A percentile compares a stretch with the other conserved stretches of the same genome.
Evolutionary conservation across 345 rosid genomes (phyloP).

Genomic region (Chamaenerion angustifolium): DNA sequence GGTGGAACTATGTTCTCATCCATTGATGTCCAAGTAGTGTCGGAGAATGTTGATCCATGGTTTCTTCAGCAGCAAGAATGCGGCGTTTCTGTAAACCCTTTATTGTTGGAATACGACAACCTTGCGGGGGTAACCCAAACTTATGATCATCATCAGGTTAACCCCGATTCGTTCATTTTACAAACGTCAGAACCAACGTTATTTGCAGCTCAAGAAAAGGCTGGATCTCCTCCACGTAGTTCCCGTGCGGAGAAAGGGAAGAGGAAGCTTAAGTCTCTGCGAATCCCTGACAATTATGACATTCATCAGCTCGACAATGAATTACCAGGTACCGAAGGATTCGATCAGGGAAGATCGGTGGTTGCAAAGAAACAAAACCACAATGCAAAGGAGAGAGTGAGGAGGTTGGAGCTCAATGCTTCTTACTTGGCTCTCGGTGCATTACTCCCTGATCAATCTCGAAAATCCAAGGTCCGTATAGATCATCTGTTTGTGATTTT

Average conservation of each 20-base stretch:
- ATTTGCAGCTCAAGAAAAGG: neutral
- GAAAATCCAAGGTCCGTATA: constrained; percentile 16
- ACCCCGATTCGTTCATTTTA: neutral
- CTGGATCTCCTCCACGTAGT: neutral
- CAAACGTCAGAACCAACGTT: neutral
- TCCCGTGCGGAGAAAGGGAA: neutral
- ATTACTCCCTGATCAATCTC: constrained; percentile 18
- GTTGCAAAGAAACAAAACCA: constrained; percentile 14
- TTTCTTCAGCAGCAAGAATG: no score
- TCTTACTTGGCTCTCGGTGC: constrained; percentile 20
- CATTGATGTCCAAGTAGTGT: no score
- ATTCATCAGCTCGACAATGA: no score
- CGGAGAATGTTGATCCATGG: no score
- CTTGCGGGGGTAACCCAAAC: no score
- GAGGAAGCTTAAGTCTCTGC: neutral
- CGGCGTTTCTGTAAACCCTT: no score
- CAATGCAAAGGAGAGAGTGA: constrained; percentile 27
- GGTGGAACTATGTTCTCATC: no score
- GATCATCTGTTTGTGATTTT: no score
- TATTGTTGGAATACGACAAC: no score
- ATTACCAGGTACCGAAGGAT: neutral
- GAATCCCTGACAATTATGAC: no score
- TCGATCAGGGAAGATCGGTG: neutral
- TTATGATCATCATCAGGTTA: no score
- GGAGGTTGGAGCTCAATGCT: constrained; percentile 23